Evolutionary conservation across 306 rosid species (phyloP), one percentile per base, ranked within the genome.

Genomic region (Lablab purpureus): DNA sequence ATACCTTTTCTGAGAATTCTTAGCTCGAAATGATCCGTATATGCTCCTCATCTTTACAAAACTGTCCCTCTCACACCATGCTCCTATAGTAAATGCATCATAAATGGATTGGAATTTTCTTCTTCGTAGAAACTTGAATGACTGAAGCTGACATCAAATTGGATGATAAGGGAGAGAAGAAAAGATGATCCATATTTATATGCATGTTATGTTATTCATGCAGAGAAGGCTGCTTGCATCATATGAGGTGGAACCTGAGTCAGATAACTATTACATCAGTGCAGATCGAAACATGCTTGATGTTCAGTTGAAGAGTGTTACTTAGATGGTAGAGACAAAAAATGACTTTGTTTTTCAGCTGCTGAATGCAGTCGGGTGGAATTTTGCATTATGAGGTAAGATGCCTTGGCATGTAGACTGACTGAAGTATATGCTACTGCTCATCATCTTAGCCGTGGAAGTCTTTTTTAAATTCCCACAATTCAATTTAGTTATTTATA

Each of bases 161-260:
- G 67, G 55, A 60, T 76, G 14, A 19, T 62, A 18, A 55, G 22
- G 51, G 21, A 76, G 30, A 54, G n/a, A 70, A 70, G 67, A 32
- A 71, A 59, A 40, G 64, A 12, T 46, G 30, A 56, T 25, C 23
- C 7, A 12, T 74, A 18, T 36, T 10, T 47, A 18, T 12, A 18
- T 58, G 73, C 34, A 9, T 83, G 45, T 62, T 63, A 64, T 70
- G 52, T 76, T 58, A 66, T 67, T 83, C 72, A 52, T 83, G 78
- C 94, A 94, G 97, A 89, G 87, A 82, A 89, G 36, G 85, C 73
- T 90, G 82, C 97, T 94, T 23, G 88, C 97, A 46, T 89, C 97
- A 15, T 82, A 89, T 27, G 93, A 88, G 68, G 80, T 71, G 37
- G 92, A 87, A 34, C 64, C 49, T 0, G 93, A 84, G 73, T 28